Evolutionary conservation across 371 early-diverging fungal genomes (phyloP).

Genomic region (Mucor sp.): DNA sequence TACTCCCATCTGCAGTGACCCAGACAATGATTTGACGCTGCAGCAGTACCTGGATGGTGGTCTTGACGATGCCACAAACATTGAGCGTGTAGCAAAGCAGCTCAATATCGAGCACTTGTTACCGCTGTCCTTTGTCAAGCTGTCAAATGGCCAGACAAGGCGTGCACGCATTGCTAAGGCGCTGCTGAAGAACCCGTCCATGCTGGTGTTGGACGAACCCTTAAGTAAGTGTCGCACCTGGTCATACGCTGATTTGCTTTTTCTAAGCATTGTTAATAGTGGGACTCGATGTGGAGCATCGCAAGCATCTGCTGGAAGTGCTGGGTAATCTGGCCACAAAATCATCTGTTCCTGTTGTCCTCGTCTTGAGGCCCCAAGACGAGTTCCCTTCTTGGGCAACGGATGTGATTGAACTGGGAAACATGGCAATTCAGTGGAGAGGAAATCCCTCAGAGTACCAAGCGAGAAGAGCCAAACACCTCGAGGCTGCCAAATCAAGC

Average conservation of each 20-base stretch:
- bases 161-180: conserved; percentile 57
- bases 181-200: conserved; percentile 36
- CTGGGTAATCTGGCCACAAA: conserved; percentile 37
- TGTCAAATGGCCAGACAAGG: conserved; percentile 63
- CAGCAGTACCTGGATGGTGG: conserved; percentile 21
- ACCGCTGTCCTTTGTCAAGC: conserved; percentile 50
- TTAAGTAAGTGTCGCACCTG: conserved; percentile 56
- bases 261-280: conserved; percentile 25
- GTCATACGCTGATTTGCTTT: not conserved
- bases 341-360: conserved; percentile 39
- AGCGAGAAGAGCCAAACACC: not conserved
- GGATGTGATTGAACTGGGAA: conserved; percentile 46
- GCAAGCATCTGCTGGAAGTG: conserved; percentile 39
- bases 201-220: conserved; percentile 61
- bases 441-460: conserved; percentile 33
- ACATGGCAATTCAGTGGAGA: conserved; percentile 30
- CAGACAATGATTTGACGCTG: conserved; percentile 48
- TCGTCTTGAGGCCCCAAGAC: conserved; percentile 61
- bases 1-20: conserved; percentile 33
- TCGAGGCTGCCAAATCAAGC: not conserved
- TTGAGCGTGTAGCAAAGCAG: conserved; percentile 29
- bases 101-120: conserved; percentile 39
- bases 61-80: conserved; percentile 2
- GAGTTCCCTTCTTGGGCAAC: conserved; percentile 61
- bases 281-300: conserved; percentile 61